Evolutionary conservation across 768 basidiomycete species (phyloP).

Genomic region (Boletus pseudopeckii): DNA sequence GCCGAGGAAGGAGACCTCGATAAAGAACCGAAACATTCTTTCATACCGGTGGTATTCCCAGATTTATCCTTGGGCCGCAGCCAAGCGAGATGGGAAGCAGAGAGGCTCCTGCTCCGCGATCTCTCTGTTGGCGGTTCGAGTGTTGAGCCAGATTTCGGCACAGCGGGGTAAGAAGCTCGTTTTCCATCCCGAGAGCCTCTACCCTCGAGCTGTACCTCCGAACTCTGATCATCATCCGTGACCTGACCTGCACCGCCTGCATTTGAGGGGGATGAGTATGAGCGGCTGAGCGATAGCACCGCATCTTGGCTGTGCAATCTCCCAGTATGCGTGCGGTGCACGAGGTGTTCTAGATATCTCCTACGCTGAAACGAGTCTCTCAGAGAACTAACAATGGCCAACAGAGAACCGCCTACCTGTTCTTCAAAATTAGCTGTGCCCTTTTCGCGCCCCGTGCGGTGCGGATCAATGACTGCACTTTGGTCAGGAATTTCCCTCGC

Average conservation of each 20-base stretch:
- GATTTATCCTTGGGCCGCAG: constrained; percentile 36
- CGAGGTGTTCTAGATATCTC: constrained; percentile 71
- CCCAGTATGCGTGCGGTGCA: constrained; percentile 67
- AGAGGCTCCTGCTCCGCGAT: constrained; percentile 48
- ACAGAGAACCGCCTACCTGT: constrained; percentile 46
- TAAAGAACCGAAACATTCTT: constrained; percentile 6
- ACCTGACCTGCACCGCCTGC: neutral
- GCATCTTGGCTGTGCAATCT: constrained; percentile 82
- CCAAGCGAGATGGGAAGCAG: constrained; percentile 61
- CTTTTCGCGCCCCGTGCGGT: constrained; percentile 53
- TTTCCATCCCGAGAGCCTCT: constrained; percentile 16
- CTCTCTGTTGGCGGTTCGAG: constrained; percentile 22
- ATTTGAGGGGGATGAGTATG: constrained; percentile 27
- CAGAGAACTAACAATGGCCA: constrained; percentile 2
- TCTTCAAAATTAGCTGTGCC: constrained; percentile 54
- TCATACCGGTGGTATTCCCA: constrained; percentile 3
- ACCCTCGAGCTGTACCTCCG: neutral
- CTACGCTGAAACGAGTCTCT: constrained; percentile 47
- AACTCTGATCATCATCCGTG: neutral
- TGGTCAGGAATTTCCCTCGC: constrained; percentile 67
- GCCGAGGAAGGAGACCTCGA: constrained; percentile 13
- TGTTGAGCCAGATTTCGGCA: neutral
- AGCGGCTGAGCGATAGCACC: constrained; percentile 35
- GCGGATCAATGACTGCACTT: constrained; percentile 62
- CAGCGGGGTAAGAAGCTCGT: constrained; percentile 20